Conservation (phyloP, 768 basidiomycete species). For the Phaeotremella skinneri region DNA sequence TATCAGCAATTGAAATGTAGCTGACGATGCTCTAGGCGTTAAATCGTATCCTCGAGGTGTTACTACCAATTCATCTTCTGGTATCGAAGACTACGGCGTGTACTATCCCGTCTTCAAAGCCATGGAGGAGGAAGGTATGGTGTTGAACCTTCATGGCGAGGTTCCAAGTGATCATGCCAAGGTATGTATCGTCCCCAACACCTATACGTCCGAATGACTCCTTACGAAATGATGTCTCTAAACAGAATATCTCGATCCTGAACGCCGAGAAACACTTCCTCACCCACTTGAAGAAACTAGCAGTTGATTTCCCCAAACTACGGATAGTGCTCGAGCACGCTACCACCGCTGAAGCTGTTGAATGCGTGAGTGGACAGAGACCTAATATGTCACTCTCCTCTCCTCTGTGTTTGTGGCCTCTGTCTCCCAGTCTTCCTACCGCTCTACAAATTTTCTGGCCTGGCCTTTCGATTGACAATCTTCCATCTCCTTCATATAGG, state of each 20-base stretch:
- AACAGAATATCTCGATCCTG: slow-evolving; percentile 80
- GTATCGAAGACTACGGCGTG: slow-evolving; percentile 89
- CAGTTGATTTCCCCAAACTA: slow-evolving; percentile 77
- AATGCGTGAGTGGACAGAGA: slow-evolving; percentile 74
- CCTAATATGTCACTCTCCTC: slow-evolving; percentile 40
- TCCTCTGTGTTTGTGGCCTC: too few relatives aligned
- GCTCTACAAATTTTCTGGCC: too few relatives aligned
- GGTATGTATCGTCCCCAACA: slow-evolving; percentile 41
- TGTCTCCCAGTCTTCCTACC: too few relatives aligned
- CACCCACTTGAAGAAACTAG: slow-evolving; percentile 77
- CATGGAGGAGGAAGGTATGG: slow-evolving; percentile 91
- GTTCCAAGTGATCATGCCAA: slow-evolving; percentile 77
- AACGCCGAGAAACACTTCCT: slow-evolving; percentile 91
- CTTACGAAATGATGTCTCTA: neutral
- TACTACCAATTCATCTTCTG: slow-evolving; percentile 93
- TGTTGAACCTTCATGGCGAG: slow-evolving; percentile 95
- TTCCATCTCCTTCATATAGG: slow-evolving; percentile 9
- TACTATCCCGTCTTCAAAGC: slow-evolving; percentile 91
- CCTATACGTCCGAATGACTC: too few relatives aligned
- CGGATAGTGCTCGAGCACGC: slow-evolving; percentile 97
- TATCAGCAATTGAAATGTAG: neutral
- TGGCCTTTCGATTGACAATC: neutral
- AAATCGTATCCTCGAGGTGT: slow-evolving; percentile 97
- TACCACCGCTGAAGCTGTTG: slow-evolving; percentile 85
- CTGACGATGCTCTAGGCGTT: slow-evolving; percentile 59